Percentiles rank a stretch among this genome's conserved stretches.
Evolutionary conservation across 208 protist genomes (phyloP).

Genomic region (Trichomonas vaginalis): DNA sequence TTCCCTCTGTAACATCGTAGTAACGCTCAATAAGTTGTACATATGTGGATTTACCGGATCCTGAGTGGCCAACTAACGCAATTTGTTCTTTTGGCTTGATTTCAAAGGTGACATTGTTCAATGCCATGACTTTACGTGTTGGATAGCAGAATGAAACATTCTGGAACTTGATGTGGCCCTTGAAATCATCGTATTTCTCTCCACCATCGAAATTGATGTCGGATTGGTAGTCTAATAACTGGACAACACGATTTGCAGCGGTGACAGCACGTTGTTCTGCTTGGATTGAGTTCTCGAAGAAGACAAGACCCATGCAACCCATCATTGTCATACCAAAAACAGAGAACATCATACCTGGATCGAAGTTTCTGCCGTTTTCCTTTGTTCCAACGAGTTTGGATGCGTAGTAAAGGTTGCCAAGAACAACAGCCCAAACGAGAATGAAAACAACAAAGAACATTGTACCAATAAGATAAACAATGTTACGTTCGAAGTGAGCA

Average conservation of each 20-base stretch:
- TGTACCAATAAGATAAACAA: neutral
- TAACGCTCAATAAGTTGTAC: constrained; percentile 69
- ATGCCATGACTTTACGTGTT: neutral
- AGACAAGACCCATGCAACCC: neutral
- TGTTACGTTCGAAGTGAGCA: neutral
- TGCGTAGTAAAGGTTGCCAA: neutral
- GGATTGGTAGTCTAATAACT: neutral
- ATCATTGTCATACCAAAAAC: neutral
- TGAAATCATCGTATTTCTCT: neutral
- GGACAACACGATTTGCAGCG: neutral
- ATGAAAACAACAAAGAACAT: neutral
- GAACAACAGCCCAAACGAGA: neutral
- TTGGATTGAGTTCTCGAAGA: neutral
- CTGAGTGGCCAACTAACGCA: constrained; percentile 30
- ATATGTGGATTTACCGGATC: constrained; percentile 31
- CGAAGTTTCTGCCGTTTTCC: neutral
- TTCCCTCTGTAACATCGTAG: constrained; percentile 64
- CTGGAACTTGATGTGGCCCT: neutral
- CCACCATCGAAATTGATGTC: neutral
- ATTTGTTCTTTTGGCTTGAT: constrained; percentile 16
- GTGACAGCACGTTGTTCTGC: neutral
- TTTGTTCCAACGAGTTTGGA: neutral
- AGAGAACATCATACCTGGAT: neutral
- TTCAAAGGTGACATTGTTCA: constrained; percentile 25
- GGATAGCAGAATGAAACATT: constrained; percentile 20